Percentiles rank a stretch among this genome's conserved stretches.
Evolutionary conservation across 1,139 yeast genomes (phyloP).

Genomic region (Nakaseomyces kungkrabaensis): DNA sequence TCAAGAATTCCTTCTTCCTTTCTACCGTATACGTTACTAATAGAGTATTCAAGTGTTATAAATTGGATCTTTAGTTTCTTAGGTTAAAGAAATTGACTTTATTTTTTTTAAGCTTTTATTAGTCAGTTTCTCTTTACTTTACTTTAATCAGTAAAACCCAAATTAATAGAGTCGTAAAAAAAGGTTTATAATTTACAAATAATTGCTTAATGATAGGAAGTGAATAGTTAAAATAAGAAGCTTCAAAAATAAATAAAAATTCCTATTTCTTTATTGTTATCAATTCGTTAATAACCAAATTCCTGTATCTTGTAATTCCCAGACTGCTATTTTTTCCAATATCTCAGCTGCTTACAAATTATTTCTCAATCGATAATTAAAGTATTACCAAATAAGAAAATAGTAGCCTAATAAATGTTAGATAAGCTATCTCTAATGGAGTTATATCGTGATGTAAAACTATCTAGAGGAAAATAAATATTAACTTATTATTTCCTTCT

Average conservation of each 20-base stretch:
- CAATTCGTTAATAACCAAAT: too few relatives aligned
- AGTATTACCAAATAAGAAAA: too few relatives aligned
- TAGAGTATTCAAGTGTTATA: slow-evolving; percentile 1
- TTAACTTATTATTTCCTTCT: not conserved
- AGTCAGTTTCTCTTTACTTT: not conserved
- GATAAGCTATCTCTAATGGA: not conserved
- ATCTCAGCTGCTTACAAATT: too few relatives aligned
- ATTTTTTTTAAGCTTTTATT: not conserved
- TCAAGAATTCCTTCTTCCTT: not conserved
- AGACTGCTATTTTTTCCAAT: too few relatives aligned
- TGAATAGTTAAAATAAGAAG: not conserved
- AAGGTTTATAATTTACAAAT: not conserved
- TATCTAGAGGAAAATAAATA: not conserved
- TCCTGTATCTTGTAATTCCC: too few relatives aligned
- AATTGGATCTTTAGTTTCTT: not conserved
- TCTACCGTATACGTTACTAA: slow-evolving; percentile 1
- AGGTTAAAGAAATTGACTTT: not conserved
- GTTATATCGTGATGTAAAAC: not conserved
- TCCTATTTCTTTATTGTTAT: too few relatives aligned
- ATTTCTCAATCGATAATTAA: not conserved
- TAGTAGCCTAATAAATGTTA: not conserved
- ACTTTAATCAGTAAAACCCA: not conserved
- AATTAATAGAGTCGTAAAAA: not conserved
- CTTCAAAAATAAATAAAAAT: not conserved
- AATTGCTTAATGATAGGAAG: not conserved